phyloP scores from a whole-genome alignment of 73 alveolate species.

The Paramecium octaurelia region DNA sequence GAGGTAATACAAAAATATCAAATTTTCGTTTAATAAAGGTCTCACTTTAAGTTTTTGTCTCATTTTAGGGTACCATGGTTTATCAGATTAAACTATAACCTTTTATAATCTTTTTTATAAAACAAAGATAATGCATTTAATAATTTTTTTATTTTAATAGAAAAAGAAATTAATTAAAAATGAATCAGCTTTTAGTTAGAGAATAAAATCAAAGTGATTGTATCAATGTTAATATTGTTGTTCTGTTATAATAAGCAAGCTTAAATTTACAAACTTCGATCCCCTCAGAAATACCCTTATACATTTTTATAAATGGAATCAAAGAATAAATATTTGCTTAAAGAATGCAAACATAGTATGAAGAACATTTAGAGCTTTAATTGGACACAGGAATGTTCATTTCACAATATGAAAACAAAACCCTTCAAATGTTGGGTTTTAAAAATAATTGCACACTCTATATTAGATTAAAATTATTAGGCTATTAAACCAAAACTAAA shows the following conservation, averaged over 20 bases:
- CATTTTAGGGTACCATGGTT: conserved; percentile 5
- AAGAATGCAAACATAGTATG: too few species aligned
- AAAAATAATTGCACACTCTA: neutral
- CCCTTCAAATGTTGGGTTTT: neutral
- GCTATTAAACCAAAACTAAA: neutral
- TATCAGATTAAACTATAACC: neutral
- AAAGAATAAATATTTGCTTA: neutral
- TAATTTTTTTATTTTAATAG: too few species aligned
- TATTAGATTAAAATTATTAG: neutral
- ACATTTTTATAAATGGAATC: neutral
- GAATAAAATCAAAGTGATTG: too few species aligned
- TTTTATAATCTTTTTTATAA: neutral
- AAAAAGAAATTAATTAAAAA: too few species aligned
- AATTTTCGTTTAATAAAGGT: neutral
- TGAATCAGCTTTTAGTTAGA: too few species aligned
- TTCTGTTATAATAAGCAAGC: neutral
- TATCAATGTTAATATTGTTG: neutral
- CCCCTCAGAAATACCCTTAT: neutral
- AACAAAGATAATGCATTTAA: too few species aligned
- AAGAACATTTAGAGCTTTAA: neutral
- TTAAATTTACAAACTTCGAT: neutral
- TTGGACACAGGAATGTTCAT: neutral
- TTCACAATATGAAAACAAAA: neutral
- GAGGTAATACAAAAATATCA: conserved; percentile 23
- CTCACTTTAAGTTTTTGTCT: neutral